Evolutionary conservation across 768 basidiomycete species (phyloP), one percentile per base, ranked within the genome.

Genomic region (Amyloporia xantha): DNA sequence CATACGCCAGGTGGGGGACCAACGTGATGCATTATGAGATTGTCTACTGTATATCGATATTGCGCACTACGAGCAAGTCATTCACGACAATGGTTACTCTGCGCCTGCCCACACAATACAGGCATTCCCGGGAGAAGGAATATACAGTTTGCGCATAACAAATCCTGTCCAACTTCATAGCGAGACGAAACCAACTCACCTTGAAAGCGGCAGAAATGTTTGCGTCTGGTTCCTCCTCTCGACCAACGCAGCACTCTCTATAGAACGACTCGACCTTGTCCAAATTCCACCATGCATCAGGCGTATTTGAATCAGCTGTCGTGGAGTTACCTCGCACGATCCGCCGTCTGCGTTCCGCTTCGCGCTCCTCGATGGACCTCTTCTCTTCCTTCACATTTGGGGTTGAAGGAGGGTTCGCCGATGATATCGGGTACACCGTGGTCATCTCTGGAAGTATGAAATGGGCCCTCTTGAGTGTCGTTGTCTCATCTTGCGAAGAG

Each of bases 361-460:
- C 91, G 43, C 77, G 72, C 47, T 84, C 82, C 66, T 90, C 86
- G 35, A 86, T 84, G n/a, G 79, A 77, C 49, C 75, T 72, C 66
- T 87, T 88, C 71, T 94, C 90, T 51, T 91, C 87, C 65, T 82
- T 82, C 44, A 91, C 70, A 2, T 77, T 76, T 0, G 84, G 82
- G 2, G 82, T 88, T 41, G 81, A 87, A 1, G 94, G 94, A 5
- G 95, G 89, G 44, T 86, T 86, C 13, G 82, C 58, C 1, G 84
- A 81, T 23, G 86, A 87, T 63, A 97, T 94, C 0, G 93, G 92
- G 64, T 98, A 97, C 26, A 93, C 81, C 20, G 87, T 88, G 26
- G 81, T 82, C 57, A 96, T 78, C 56, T 87, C 78, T 0, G 90
- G 90, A 11, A 96, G 71, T 55, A 95, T 88, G 62, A 97, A 97